These are phyloP conservation scores for Rhododendron griersonianum DNA, from an alignment of 148 eudicot genomes.

Conservation along the genomic window DNA sequence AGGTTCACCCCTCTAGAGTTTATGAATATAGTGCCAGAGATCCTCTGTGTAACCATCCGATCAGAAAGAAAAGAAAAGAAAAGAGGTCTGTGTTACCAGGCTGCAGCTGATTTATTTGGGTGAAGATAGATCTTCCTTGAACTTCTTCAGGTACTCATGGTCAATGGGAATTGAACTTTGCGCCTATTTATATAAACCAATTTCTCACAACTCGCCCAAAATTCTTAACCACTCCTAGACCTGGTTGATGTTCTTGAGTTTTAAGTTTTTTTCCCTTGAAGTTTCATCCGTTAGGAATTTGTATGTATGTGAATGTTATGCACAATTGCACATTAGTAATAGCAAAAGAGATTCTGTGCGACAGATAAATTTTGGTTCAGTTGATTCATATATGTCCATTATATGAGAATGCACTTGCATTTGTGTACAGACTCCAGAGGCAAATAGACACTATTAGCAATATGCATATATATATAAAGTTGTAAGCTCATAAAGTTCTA, in stretches of 20 bases:
- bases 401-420: background rate
- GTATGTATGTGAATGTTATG: background rate
- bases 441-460: background rate
- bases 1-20: background rate
- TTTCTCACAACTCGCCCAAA: background rate
- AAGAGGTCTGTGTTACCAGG: background rate
- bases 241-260: background rate
- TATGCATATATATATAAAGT: background rate
- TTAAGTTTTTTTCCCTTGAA: background rate
- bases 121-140: background rate
- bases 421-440: background rate
- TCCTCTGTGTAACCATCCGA: background rate
- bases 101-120: background rate
- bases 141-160: background rate
- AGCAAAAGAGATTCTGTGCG: background rate
- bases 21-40: background rate
- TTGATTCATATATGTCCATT: background rate
- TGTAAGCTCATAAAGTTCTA: background rate
- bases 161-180: slow-evolving; percentile 1
- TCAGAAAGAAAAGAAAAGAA: background rate
- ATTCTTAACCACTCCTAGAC: background rate
- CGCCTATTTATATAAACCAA: background rate
- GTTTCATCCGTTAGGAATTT: background rate
- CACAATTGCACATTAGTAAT: background rate
- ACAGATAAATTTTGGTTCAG: background rate